Conservation (phyloP, 306 rosid genomes). For the Medicago arabica region DNA sequence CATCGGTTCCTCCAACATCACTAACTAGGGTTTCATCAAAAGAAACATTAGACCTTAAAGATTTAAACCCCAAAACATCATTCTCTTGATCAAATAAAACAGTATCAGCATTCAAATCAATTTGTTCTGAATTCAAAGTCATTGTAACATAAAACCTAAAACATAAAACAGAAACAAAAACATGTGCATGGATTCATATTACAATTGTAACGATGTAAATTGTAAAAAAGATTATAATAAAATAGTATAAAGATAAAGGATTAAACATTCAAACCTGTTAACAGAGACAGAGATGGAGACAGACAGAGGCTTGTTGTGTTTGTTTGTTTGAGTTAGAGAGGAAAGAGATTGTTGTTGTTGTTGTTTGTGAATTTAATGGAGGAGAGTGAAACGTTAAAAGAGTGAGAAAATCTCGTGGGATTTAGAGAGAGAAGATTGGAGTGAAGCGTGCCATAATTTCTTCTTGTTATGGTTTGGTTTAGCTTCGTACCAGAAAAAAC, state of each 20-base stretch:
- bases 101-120: slow-evolving; percentile 60
- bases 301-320: no score
- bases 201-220: background rate
- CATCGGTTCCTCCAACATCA: slow-evolving; percentile 30
- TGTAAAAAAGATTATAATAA: background rate
- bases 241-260: background rate
- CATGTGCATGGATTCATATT: slow-evolving; percentile 1
- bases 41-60: slow-evolving; percentile 33
- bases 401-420: background rate
- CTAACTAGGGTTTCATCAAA: slow-evolving; percentile 39
- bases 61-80: slow-evolving; percentile 40
- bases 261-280: background rate
- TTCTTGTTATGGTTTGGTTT: background rate
- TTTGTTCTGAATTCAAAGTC: slow-evolving; percentile 45
- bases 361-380: background rate
- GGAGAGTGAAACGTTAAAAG: background rate
- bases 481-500: background rate
- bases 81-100: slow-evolving; percentile 49
- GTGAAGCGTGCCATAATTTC: background rate
- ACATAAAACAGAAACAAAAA: background rate
- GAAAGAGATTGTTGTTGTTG: background rate
- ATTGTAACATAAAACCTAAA: slow-evolving; percentile 47
- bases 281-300: background rate
- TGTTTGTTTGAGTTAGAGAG: no score
- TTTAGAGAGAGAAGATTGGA: background rate